Conservation (phyloP, 805 yeast genomes). For the Wickerhamia fluorescens region DNA sequence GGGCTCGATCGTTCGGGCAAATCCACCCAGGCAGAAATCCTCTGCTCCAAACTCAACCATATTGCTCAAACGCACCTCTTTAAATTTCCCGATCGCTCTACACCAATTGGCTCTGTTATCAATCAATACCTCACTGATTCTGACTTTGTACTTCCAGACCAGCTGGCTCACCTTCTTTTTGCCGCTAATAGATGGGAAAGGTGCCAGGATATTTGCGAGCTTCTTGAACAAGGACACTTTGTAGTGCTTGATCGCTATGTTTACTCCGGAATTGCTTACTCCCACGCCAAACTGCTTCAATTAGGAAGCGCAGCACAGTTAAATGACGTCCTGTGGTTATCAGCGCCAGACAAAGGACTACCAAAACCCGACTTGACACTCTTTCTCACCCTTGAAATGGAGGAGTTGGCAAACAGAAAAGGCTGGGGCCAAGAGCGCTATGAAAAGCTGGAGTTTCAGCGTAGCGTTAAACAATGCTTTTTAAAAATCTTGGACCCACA, state of each 20-base stretch:
- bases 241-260: conserved; percentile 82
- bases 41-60: conserved; percentile 11
- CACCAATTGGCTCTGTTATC: conserved; percentile 74
- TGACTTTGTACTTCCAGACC: conserved; percentile 51
- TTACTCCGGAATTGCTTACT: conserved; percentile 89
- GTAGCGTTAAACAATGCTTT: conserved; percentile 59
- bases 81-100: conserved; percentile 86
- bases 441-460: conserved; percentile 69
- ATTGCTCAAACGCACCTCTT: conserved; percentile 31
- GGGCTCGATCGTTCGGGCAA: conserved; percentile 96
- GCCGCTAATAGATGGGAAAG: conserved; percentile 95
- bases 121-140: conserved; percentile 59
- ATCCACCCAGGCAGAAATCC: conserved; percentile 62
- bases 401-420: conserved; percentile 42
- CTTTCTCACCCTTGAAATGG: conserved; percentile 56
- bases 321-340: conserved; percentile 65
- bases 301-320: conserved; percentile 19
- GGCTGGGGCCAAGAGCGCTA: conserved; percentile 96
- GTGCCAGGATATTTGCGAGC: conserved; percentile 36
- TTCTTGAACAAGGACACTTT: conserved; percentile 45
- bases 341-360: conserved; percentile 72
- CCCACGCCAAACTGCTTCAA: conserved; percentile 64
- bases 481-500: conserved; percentile 31
- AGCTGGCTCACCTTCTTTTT: conserved; percentile 80
- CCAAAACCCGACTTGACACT: conserved; percentile 81